These are phyloP conservation scores for Tremella fuciformis DNA, from an alignment of 768 basidiomycete genomes.

Conservation along the genomic window DNA sequence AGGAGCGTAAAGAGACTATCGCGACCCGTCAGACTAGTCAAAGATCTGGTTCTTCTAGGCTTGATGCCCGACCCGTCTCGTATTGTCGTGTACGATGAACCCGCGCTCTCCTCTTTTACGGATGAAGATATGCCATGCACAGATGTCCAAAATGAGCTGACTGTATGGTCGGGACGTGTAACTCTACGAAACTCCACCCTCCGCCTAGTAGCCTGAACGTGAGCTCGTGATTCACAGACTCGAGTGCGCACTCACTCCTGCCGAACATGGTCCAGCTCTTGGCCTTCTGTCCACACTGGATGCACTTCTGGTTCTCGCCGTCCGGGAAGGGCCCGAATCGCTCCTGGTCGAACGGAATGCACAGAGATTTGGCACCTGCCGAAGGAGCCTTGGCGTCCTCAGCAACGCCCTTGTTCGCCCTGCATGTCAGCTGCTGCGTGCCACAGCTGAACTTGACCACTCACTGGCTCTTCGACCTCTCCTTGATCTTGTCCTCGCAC, in stretches of 20 bases:
- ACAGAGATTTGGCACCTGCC: constrained; percentile 93
- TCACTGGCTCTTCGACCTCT: constrained; percentile 79
- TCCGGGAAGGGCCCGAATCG: constrained; percentile 74
- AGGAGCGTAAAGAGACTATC: no score
- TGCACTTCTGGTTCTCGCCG: constrained; percentile 78
- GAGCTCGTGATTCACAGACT: background rate
- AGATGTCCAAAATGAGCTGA: background rate
- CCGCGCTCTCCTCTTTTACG: background rate
- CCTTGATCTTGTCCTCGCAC: constrained; percentile 98
- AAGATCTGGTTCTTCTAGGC: no score
- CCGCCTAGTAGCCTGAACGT: no score
- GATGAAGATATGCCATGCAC: background rate
- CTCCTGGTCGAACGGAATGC: constrained; percentile 91
- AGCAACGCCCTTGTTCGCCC: constrained; percentile 69
- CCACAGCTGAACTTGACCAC: constrained; percentile 31
- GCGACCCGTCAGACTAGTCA: no score
- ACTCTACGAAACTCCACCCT: no score
- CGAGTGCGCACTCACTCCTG: constrained; percentile 51
- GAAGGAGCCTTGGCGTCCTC: constrained; percentile 91
- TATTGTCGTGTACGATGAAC: no score
- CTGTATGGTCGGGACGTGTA: no score
- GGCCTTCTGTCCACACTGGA: constrained; percentile 79
- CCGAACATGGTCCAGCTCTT: constrained; percentile 99
- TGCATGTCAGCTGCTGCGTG: constrained; percentile 6
- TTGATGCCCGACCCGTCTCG: no score